Base-by-base conservation (phyloP, 1,139 yeast genomes). In the Kodamaea derodonti region DNA sequence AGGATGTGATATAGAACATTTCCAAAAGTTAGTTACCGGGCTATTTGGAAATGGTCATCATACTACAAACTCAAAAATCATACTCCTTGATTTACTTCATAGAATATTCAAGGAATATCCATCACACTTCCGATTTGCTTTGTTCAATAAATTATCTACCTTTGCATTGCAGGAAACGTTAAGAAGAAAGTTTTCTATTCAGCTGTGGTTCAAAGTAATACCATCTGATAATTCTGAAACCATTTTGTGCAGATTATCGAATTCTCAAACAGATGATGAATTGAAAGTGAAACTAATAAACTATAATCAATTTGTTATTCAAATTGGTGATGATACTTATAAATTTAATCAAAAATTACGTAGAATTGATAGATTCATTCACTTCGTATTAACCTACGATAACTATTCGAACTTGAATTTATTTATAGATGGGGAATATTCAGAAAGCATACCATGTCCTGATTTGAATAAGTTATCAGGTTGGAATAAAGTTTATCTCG, bases 401-500 rank as follows among this genome's bases (percentile, higher is more conserved):
- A 47, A 47, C 12, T 58, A 57, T 40, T 53, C 59, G 8, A 67
- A 66, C 40, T 52, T 69, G 33, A 65, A 59, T 37, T 51, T 69
- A 12, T 69, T 44, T 41, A 41, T 69, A 7, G 62, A 69, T 42
- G 75, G 75, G 4, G 71, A 67, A 30, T 65, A 65, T 38, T 58
- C 69, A 30, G 75, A 69, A 41, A 64, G 69, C 10, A 65, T 69
- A 8, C 74, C 75, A 1, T 65, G 72, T 36, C 65, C 72, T 1
- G 62, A 60, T 13, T 45, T 68, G 4, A 45, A 47, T 27, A 58
- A 58, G 35, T 38, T 62, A 2, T 49, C 52, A 11, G 44, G 44
- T 4, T 69, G 73, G 73, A 62, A 66, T 42, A 69, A 68, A 38
- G 34, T 68, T 0, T 63, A 65, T 35, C 51, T 69, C 22, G 71